Conservation (phyloP, 2,329 filamentous ascomycete genomes). For the Claviceps pusilla region DNA sequence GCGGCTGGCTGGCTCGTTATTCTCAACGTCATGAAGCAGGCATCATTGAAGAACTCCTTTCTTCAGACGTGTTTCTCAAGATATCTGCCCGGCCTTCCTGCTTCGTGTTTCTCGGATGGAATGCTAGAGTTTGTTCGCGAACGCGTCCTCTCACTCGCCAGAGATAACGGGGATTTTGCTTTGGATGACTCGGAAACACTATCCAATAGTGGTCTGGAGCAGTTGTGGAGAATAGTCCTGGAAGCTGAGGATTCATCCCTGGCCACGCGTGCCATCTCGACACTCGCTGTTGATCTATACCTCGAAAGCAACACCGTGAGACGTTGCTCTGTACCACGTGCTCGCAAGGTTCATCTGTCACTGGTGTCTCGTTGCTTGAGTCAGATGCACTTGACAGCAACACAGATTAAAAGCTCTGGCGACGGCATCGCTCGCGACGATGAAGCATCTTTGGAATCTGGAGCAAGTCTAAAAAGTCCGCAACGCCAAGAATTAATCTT, state of each 20-base stretch:
- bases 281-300: slow-evolving; percentile 58
- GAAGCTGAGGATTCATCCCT: slow-evolving; percentile 50
- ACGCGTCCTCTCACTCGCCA: slow-evolving; percentile 31
- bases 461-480: slow-evolving; percentile 31
- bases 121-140: slow-evolving; percentile 48
- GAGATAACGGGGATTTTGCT: slow-evolving; percentile 27
- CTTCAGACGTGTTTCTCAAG: slow-evolving; percentile 36
- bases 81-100: slow-evolving; percentile 42
- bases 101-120: slow-evolving; percentile 43
- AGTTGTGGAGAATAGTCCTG: slow-evolving; percentile 73
- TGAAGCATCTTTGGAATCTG: slow-evolving; percentile 38
- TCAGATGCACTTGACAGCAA: slow-evolving; percentile 51
- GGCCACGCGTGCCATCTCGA: slow-evolving; percentile 51
- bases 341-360: slow-evolving; percentile 47
- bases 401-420: slow-evolving; percentile 31
- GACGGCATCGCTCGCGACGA: slow-evolving; percentile 28
- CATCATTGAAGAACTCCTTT: slow-evolving; percentile 38
- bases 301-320: slow-evolving; percentile 41
- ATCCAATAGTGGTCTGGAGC: slow-evolving; percentile 43
- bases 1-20: slow-evolving; percentile 56
- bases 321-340: slow-evolving; percentile 32
- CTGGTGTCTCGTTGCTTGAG: slow-evolving; percentile 60
- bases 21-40: slow-evolving; percentile 28
- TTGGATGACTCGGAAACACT: slow-evolving; percentile 38
- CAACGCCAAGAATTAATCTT: slow-evolving; percentile 44